A percentile compares a stretch with the other conserved stretches of the same genome.
These are phyloP conservation scores for Paraphysoderma sedebokerense DNA, from an alignment of 371 early-diverging fungal genomes.

Conservation along the genomic window DNA sequence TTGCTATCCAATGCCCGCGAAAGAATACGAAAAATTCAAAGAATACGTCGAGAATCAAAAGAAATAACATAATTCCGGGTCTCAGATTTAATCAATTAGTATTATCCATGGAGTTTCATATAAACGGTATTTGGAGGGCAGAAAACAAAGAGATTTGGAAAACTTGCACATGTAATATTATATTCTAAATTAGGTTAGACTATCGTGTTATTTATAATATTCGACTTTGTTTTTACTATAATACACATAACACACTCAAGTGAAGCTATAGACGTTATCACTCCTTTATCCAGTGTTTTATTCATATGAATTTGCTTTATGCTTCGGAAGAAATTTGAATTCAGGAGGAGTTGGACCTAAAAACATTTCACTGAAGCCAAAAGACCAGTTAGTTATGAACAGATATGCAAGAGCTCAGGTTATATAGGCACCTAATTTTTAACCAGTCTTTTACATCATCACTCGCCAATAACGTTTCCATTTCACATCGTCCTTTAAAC, in stretches of 20 bases:
- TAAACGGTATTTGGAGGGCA: no score
- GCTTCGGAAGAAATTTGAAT: conserved; percentile 82
- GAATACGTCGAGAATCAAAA: not conserved
- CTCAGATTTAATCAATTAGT: no score
- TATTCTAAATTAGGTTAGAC: no score
- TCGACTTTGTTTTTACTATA: no score
- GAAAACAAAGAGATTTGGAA: no score
- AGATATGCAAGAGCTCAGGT: not conserved
- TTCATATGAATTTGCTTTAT: conserved; percentile 76
- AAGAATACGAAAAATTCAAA: conserved; percentile 15
- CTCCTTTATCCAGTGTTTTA: not conserved
- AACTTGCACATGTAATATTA: no score
- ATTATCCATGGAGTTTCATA: no score
- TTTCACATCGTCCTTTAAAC: conserved; percentile 70
- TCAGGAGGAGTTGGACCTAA: conserved; percentile 69
- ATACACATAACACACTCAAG: no score
- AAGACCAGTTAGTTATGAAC: not conserved
- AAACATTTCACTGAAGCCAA: conserved; percentile 38
- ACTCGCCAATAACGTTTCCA: conserved; percentile 88
- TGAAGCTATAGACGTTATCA: no score
- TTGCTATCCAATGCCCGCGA: conserved; percentile 48
- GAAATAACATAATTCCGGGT: not conserved
- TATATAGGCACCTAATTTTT: conserved; percentile 33
- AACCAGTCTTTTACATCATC: conserved; percentile 73
- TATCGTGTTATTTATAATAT: no score